Base-by-base conservation (phyloP, 148 eudicot species). In the Rhododendron mucronatum region DNA sequence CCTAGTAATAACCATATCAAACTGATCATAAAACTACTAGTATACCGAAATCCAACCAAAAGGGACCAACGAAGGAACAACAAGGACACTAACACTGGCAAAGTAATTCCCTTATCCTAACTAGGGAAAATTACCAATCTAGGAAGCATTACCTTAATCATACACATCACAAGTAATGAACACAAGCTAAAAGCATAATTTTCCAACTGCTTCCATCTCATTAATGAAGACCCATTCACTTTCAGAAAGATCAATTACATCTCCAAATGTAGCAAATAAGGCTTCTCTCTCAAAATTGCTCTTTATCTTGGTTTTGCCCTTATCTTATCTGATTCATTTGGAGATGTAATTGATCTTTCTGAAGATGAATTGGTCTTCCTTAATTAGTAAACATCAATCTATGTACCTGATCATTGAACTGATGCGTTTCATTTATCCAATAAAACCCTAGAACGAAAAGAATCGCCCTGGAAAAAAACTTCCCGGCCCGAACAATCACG, bases 401-500 rank as follows among this genome's bases (percentile, higher is more conserved):
- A n/a, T 39, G 16, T 55, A 82, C 95, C 92, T 93, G 81, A 71
- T 69, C 28, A 26, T 61, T 78, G 67, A 86, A 76, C 74, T 80
- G 87, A 61, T 33, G 41, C 2, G 87, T 89, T 51, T 91, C 91
- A 0, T 76, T 63, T 84, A 96, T 93, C 95, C 98, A 92, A 87
- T 96, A 95, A 90, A 96, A 94, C 79, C 98, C 99, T 7, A 96
- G 84, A 14, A 92, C 91, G 76, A 96, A 95, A 78, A 96, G 87
- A 90, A 96, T 48, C 28, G 83, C 88, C 88, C 98, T 90, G 0
- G 99, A 90, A 39, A 94, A 82, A 83, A 96, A 91, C 89, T 91
- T 90, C 65, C 99, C 99, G 57, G 83, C 82, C 30, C 23, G 26
- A 3, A 94, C 90, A 87, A 96, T 92, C 53, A 93, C 88, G 16